These are phyloP conservation scores for Pyrrhoderma lamaoense DNA, from an alignment of 1,284 basidiomycete genomes.

Conservation along the genomic window DNA sequence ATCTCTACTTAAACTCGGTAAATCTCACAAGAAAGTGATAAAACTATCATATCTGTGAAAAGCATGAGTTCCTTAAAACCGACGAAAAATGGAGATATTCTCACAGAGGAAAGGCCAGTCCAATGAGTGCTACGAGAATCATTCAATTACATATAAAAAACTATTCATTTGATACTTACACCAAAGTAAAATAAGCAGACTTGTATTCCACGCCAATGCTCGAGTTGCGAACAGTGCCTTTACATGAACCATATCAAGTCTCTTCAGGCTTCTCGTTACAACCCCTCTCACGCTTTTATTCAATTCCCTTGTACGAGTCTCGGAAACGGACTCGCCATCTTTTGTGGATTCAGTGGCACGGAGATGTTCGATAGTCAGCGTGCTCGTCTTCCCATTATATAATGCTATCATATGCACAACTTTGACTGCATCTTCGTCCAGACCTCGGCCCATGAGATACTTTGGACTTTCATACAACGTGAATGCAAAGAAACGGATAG, in stretches of 20 bases:
- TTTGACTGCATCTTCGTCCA: slow-evolving; percentile 54
- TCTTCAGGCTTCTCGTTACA: slow-evolving; percentile 34
- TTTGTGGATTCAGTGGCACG: slow-evolving; percentile 21
- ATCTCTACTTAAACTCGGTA: too few species aligned
- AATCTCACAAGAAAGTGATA: slow-evolving; percentile 38
- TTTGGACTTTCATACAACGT: slow-evolving; percentile 55
- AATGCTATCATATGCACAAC: slow-evolving; percentile 52
- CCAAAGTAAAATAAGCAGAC: slow-evolving; percentile 47
- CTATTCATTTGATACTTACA: slow-evolving; percentile 26
- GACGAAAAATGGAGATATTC: too few species aligned
- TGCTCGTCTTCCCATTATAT: slow-evolving; percentile 44
- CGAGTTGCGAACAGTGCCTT: slow-evolving; percentile 47
- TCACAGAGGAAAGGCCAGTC: slow-evolving; percentile 52
- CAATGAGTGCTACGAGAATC: slow-evolving; percentile 41
- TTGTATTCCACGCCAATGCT: slow-evolving; percentile 52
- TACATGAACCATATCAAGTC: slow-evolving; percentile 34
- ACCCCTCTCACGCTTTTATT: slow-evolving; percentile 21
- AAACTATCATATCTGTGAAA: slow-evolving; percentile 40
- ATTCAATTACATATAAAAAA: not conserved
- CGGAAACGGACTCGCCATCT: not conserved
- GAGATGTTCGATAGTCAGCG: slow-evolving; percentile 38
- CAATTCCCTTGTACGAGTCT: slow-evolving; percentile 8
- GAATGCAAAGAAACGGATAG: slow-evolving; percentile 54
- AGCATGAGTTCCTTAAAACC: not conserved
- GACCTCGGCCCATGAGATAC: slow-evolving; percentile 53